Conservation (phyloP, 352 stramenopile species). For the Phytophthora cajani region DNA sequence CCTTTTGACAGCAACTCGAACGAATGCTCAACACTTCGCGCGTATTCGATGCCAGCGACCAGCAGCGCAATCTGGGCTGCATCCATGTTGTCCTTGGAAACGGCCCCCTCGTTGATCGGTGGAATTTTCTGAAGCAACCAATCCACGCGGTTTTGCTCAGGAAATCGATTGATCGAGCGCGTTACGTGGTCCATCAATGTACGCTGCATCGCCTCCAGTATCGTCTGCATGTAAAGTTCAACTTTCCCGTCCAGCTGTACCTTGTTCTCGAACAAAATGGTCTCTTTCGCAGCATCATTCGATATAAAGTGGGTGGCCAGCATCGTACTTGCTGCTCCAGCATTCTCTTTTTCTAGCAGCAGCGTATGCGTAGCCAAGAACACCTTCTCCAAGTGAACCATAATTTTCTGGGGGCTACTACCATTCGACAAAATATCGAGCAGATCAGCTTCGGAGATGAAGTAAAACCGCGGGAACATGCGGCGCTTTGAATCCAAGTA, state of each 20-base stretch:
- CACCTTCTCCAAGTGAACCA: slow-evolving; percentile 93
- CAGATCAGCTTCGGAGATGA: slow-evolving; percentile 94
- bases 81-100: slow-evolving; percentile 71
- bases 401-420: slow-evolving; percentile 84
- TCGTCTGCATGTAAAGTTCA: slow-evolving; percentile 94
- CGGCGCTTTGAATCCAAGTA: slow-evolving; percentile 94
- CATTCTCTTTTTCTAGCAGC: slow-evolving; percentile 58
- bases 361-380: slow-evolving; percentile 75
- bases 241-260: slow-evolving; percentile 94
- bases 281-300: slow-evolving; percentile 88
- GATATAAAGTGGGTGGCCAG: slow-evolving; percentile 91
- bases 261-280: slow-evolving; percentile 88
- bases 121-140: slow-evolving; percentile 92
- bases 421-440: slow-evolving; percentile 96
- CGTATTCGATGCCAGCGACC: slow-evolving; percentile 91
- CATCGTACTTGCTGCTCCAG: slow-evolving; percentile 37
- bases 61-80: slow-evolving; percentile 93
- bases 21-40: slow-evolving; percentile 82
- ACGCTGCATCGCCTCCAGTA: slow-evolving; percentile 91
- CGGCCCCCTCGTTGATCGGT: slow-evolving; percentile 22
- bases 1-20: slow-evolving; percentile 75
- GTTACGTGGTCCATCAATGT: slow-evolving; percentile 91
- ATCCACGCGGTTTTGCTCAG: slow-evolving; percentile 89
- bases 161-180: slow-evolving; percentile 88
- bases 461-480: slow-evolving; percentile 96